phyloP scores from a whole-genome alignment of 106 monocot species.

The Dendrobium chrysotoxum region DNA sequence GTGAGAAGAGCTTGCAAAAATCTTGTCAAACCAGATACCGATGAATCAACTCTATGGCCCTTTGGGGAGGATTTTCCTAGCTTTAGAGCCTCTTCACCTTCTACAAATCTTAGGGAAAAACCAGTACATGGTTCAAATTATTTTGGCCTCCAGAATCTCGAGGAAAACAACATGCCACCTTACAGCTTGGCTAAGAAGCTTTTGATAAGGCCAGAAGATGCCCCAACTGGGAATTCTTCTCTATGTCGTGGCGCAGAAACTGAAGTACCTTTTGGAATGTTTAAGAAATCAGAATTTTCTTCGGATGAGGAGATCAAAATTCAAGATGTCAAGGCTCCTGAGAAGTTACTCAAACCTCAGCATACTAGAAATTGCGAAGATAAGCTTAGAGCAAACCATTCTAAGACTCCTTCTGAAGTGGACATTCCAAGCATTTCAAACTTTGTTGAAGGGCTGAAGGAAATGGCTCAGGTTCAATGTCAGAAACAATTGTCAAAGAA shows the following conservation, averaged over 20 bases:
- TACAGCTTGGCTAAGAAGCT: too few relatives aligned
- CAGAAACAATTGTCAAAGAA: conserved; percentile 20
- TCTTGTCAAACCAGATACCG: conserved; percentile 9
- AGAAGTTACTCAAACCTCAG: not conserved
- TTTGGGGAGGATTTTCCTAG: conserved; percentile 1
- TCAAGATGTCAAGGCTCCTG: not conserved
- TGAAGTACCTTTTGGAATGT: not conserved
- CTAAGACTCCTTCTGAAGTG: conserved; percentile 20
- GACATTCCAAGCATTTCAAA: conserved; percentile 12
- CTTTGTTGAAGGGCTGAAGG: conserved; percentile 34
- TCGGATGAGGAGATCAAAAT: not conserved
- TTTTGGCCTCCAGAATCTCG: conserved; percentile 22
- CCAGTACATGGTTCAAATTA: conserved; percentile 26
- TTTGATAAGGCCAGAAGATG: too few relatives aligned
- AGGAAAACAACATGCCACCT: conserved; percentile 13
- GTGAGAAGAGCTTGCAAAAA: conserved; percentile 10
- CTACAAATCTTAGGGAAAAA: conserved; percentile 38
- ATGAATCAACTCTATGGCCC: conserved; percentile 1
- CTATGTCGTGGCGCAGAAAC: not conserved
- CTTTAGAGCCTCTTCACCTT: conserved; percentile 9
- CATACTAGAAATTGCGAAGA: not conserved
- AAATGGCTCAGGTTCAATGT: conserved; percentile 31
- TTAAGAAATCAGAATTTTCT: conserved; percentile 3
- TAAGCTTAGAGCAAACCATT: conserved; percentile 8
- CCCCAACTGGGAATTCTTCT: conserved; percentile 4